phyloP scores from a whole-genome alignment of 805 yeast genomes.

The Zygosaccharomyces bailii region DNA sequence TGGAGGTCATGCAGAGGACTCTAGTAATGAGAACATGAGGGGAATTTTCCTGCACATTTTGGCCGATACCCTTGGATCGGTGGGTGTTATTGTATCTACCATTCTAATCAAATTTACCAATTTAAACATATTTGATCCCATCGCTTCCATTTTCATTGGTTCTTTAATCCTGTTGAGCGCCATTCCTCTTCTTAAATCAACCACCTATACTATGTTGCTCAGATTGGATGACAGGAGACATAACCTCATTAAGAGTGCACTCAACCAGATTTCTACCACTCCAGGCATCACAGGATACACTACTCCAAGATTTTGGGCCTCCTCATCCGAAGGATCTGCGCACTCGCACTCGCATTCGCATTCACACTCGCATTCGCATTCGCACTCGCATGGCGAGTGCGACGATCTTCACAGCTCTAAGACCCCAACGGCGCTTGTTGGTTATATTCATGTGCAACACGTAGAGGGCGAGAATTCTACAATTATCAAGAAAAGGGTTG shows the following conservation, averaged over 20 bases:
- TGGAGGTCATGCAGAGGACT: conserved; percentile 52
- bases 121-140: conserved; percentile 80
- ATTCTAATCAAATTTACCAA: conserved; percentile 63
- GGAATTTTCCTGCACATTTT: conserved; percentile 91
- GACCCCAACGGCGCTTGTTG: conserved; percentile 48
- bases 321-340: conserved; percentile 26
- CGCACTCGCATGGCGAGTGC: conserved; percentile 42
- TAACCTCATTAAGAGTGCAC: conserved; percentile 54
- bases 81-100: conserved; percentile 93
- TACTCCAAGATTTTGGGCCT: conserved; percentile 91
- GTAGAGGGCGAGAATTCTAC: conserved; percentile 60
- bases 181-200: conserved; percentile 74
- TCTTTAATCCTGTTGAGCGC: conserved; percentile 76
- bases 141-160: conserved; percentile 87
- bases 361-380: conserved; percentile 27
- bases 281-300: conserved; percentile 84
- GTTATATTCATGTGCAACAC: conserved; percentile 80
- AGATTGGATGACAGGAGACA: conserved; percentile 60
- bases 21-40: conserved; percentile 67
- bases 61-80: conserved; percentile 96
- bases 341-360: conserved; percentile 32
- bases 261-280: conserved; percentile 63
- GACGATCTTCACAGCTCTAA: conserved; percentile 22
- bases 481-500: conserved; percentile 57
- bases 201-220: conserved; percentile 69